Base-by-base conservation (phyloP, 1,139 yeast species). In the Sugiyamaella paludigena region DNA sequence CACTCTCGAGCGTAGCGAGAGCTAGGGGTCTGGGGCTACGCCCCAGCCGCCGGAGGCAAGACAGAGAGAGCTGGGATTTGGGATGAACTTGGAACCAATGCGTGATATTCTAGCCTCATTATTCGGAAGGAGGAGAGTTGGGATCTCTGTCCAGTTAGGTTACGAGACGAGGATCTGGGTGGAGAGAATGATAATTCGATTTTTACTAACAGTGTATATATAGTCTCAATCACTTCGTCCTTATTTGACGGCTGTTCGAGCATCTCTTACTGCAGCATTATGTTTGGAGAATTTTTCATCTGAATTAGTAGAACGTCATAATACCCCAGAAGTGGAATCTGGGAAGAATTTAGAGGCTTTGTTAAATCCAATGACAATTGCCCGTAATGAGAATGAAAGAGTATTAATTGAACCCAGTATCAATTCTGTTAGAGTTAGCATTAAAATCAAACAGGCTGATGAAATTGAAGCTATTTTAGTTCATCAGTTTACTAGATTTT, bases 391-490 rank as follows among this genome's bases (percentile, higher is more conserved):
- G 65, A 85, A 88, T 63, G 99, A 92, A 69, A 81, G 82, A 65
- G 95, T 92, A 37, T 73, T 92, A 59, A 92, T 92, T 61, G 99
- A 92, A 68, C 91, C 98, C 10, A 85, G 96, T 55, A 84, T 92
- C 67, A 92, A 92, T 70, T 86, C 96, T 1, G 73, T 72, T 36
- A 79, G 98, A 64, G 85, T 92, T 30, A 85, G 95, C 43, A 85
- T 92, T 61, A 86, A 85, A 66, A 92, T 92, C 69, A 92, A 92
- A 68, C 98, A 92, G 69, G 95, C 96, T 7, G 99, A 92, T 68
- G 98, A 92, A 68, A 92, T 94, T 65, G 99, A 92, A 71, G 86
- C 82, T 61, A 89, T 92, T 52, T 76, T 92, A 59, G 98, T 92
- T 40, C 96, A 88, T 67, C 89, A 91, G 68, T 92, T 92, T 69